Base-by-base conservation (phyloP, 352 stramenopile species). In the Pythium sp. region DNA sequence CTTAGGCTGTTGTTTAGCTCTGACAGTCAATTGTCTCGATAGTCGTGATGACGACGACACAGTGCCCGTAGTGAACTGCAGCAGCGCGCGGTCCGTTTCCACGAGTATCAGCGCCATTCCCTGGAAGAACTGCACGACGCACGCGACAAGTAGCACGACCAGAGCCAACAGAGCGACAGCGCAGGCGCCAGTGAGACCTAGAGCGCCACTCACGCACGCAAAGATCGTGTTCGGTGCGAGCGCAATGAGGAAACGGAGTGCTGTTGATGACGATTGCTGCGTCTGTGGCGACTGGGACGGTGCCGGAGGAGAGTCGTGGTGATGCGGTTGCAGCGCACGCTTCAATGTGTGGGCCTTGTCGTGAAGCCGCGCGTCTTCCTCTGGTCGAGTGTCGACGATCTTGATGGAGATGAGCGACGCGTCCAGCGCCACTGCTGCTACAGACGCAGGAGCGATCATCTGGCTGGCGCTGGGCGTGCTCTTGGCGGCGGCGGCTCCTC, bases 131-230 rank as follows among this genome's bases (percentile, higher is more conserved):
- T 66, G 74, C 7, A 57, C 62, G 26, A 55, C 38, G 8, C 74
- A 55, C 20, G 58, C 60, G 26, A 65, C 61, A n/a, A 73, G 57
- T 20, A 71, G 70, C 65, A 80, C 73, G 22, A 78, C 64, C 65
- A 80, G 65, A 49, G 65, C 63, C 15, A 65, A 61, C 30, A 70
- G 49, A 2, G 47, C n/a, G 20, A 51, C 57, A 18, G 51, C 55
- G 69, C 58, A 36, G 67, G 71, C 71, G 60, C 67, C 60, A 59
- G 72, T 58, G 70, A 69, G 28, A 4, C 71, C 53, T 9, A 69
- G 38, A 5, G 49, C 67, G 0, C 61, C 61, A 22, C 61, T 66
- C 30, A 47, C 61, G 9, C 47, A 59, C 9, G 61, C 61, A 28
- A 66, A 66, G n/a, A 66, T 38, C 22, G 61, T 46, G 47, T 66